Percentiles rank a stretch among this genome's conserved stretches.
Conservation (phyloP, 2,329 filamentous ascomycete species). For the Aotearoamyces nothofagi region DNA sequence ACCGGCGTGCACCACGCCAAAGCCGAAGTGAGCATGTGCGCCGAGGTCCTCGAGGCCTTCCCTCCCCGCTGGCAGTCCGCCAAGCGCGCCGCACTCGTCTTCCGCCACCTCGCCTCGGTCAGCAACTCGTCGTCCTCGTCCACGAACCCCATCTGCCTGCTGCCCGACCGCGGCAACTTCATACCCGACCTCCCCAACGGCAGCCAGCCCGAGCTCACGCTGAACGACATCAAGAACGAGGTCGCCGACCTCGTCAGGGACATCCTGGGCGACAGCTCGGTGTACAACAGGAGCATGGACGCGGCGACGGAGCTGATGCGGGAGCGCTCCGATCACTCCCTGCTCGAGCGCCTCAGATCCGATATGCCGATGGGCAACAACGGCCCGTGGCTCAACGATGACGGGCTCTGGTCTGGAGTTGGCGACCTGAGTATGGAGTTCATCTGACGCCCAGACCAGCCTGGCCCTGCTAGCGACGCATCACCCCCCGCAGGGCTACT, state of each 20-base stretch:
- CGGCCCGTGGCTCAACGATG: no score
- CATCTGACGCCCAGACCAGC: no score
- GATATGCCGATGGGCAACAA: not conserved
- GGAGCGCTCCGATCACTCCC: not conserved
- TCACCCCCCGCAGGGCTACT: no score
- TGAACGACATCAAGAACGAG: constrained; percentile 5
- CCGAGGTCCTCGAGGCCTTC: constrained; percentile 24
- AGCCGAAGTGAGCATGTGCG: constrained; percentile 22
- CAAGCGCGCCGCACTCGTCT: constrained; percentile 20
- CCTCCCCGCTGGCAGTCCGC: constrained; percentile 21
- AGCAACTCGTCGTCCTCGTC: no score
- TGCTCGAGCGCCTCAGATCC: constrained; percentile 1
- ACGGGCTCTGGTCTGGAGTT: constrained; percentile 1
- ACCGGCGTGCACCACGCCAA: constrained; percentile 12
- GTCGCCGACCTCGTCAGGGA: constrained; percentile 9
- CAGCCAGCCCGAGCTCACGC: not conserved
- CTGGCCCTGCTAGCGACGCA: no score
- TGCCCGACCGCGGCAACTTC: no score
- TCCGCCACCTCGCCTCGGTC: constrained; percentile 19
- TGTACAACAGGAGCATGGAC: constrained; percentile 1
- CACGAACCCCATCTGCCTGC: no score
- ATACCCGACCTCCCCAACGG: no score
- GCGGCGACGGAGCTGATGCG: not conserved
- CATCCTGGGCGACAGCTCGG: constrained; percentile 3
- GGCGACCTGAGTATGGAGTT: constrained; percentile 2